Base-by-base conservation (phyloP, 106 monocot genomes). In the Gastrodia elata region DNA sequence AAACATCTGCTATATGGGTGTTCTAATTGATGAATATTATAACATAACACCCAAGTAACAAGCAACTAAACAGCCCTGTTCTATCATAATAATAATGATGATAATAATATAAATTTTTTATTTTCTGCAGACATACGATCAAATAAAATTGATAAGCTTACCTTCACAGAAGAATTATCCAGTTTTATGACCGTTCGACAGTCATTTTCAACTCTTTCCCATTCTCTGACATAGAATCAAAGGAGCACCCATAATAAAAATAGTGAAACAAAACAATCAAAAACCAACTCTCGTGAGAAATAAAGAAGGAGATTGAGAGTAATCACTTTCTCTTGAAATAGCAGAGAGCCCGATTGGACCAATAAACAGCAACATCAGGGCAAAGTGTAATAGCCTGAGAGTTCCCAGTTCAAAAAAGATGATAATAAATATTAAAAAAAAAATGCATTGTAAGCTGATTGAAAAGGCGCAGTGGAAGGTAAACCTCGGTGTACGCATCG, bases 401-500 rank as follows among this genome's bases (percentile, higher is more conserved):
- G 68, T 74, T 77, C 70, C 75, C 83, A 71, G 81, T 78, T 30
- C 76, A 71, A 9, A 80, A 76, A 4, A 85, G n/a, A 6, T 2
- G 22, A 52, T 22, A 18, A 5, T 52, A 22, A 52, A 81, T 72
- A 56, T 87, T 85, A 33, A 33, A 36, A 14, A 4, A 61, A 26
- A n/a, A n/a, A n/a, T n/a, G n/a, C n/a, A n/a, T n/a, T 52, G 52
- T 22, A 22, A 52, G 22, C 52, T n/a, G 22, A 22, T n/a, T 52
- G 22, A 52, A 52, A n/a, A 52, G n/a, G n/a, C 20, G 20, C 52
- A n/a, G 6, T n/a, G 7, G 52, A 52, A 6, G 48, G 30, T 8
- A 30, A 64, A 86, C 91, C 94, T 86, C 91, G 10, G 91, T 91
- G 75, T 86, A 91, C 34, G 88, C 85, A 46, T 94, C 94, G 77